Evolutionary conservation across 352 stramenopile species (phyloP).

Genomic region (Pythium monospermum): DNA sequence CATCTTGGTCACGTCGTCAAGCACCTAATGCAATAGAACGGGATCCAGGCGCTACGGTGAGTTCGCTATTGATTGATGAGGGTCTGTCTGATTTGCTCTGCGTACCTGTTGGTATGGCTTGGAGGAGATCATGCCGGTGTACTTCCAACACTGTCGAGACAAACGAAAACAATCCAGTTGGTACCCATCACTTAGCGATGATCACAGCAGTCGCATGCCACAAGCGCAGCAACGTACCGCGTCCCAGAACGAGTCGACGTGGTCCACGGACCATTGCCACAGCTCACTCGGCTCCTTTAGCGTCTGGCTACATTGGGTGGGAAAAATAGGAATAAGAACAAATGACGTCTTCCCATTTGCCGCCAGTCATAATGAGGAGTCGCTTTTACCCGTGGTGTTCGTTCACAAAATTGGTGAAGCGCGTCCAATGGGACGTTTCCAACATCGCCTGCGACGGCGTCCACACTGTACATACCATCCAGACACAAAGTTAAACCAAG

Average conservation of each 20-base stretch:
- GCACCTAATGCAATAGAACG: conserved; percentile 19
- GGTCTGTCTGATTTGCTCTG: too few species aligned
- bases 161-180: too few species aligned
- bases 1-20: conserved; percentile 67
- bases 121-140: conserved; percentile 59
- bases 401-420: conserved; percentile 64
- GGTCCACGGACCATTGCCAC: conserved; percentile 68
- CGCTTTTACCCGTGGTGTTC: conserved; percentile 33
- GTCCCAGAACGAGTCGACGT: conserved; percentile 64
- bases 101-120: conserved; percentile 35
- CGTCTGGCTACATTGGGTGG: conserved; percentile 30
- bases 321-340: too few species aligned
- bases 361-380: background rate
- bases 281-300: conserved; percentile 44
- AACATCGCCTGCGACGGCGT: conserved; percentile 39
- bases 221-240: conserved; percentile 24
- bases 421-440: conserved; percentile 57
- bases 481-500: background rate
- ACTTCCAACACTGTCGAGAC: conserved; percentile 51
- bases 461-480: conserved; percentile 39
- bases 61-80: background rate
- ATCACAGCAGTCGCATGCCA: too few species aligned
- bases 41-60: background rate
- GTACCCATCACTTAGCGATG: too few species aligned
- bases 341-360: too few species aligned